These are phyloP conservation scores for Plantago lanceolata DNA, from an alignment of 305 asterid genomes.

Conservation along the genomic window DNA sequence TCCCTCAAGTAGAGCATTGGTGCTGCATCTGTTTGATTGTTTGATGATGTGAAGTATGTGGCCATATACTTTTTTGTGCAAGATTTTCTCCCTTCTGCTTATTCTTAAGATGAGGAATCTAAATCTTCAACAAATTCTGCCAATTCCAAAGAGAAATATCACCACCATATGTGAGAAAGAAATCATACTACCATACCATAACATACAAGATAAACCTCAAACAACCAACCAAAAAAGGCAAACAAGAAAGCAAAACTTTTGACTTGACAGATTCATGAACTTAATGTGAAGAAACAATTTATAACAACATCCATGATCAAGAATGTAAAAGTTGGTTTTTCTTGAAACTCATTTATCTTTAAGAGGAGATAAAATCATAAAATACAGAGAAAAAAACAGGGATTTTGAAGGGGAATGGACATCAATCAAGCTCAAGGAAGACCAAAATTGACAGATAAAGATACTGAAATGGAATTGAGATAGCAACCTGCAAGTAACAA, in stretches of 20 bases:
- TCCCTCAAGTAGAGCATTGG: conserved; percentile 56
- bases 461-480: conserved; percentile 1
- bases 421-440: conserved; percentile 17
- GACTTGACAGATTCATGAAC: background rate
- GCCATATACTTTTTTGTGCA: conserved; percentile 36
- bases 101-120: conserved; percentile 10
- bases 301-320: background rate
- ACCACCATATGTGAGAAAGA: too few relatives aligned
- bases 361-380: background rate
- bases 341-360: conserved; percentile 1
- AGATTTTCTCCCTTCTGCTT: conserved; percentile 14
- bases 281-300: background rate
- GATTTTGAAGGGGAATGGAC: conserved; percentile 2
- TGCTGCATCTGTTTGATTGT: conserved; percentile 48
- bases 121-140: conserved; percentile 10
- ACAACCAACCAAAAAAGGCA: background rate
- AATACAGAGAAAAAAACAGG: conserved; percentile 7
- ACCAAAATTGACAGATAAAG: conserved; percentile 12
- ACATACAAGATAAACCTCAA: background rate
- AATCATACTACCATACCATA: background rate
- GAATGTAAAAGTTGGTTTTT: background rate
- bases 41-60: conserved; percentile 49
- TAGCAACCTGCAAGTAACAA: background rate
- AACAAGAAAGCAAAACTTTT: background rate
- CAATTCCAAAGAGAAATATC: conserved; percentile 1